Base-by-base conservation (phyloP, 129 eudicot genomes). In the Pittosporum tobira region DNA sequence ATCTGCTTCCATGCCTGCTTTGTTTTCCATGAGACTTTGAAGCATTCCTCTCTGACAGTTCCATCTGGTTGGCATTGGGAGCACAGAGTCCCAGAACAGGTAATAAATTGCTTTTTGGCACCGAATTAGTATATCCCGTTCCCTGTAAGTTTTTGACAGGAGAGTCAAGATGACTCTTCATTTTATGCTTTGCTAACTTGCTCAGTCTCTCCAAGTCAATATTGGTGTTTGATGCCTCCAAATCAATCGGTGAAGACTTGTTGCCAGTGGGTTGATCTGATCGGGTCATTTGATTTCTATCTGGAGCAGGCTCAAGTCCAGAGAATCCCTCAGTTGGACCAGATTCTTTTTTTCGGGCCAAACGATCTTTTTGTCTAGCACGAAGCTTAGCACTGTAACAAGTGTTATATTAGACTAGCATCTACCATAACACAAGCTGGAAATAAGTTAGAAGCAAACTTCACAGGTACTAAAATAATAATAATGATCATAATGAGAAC, bases 1-100 rank as follows among this genome's bases (percentile, higher is more conserved):
- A 63, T 38, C 75, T 80, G 0, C 31, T 29, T 29, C 62, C 73
- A 14, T 71, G 84, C 52, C 72, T 76, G 49, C 25, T 66, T 38
- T 81, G 81, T 65, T 71, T 77, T 51, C 34, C 61, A 40, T 62
- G 54, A 44, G 94, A 67, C 63, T 70, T 78, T n/a, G 79, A 61
- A 52, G 31, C 13, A 48, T 64, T 80, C 31, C 75, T 74, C 51
- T 77, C 86, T 24, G 67, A 48, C 23, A 62, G 65, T 68, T 80
- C 94, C 71, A 71, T 50, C 26, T 70, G 72, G 48, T 60, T 72
- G 42, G 99, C 82, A 76, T 91, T 91, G n/a, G 99, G 99, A 34
- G 99, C 99, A 73, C 84, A 81, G 20, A 87, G 81, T 53, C 99
- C 99, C 29, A 91, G 75, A 58, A 91, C 90, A 11, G 94, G 82